phyloP scores from a whole-genome alignment of 2,329 filamentous ascomycete genomes.

The Zopfia rhizophila region DNA sequence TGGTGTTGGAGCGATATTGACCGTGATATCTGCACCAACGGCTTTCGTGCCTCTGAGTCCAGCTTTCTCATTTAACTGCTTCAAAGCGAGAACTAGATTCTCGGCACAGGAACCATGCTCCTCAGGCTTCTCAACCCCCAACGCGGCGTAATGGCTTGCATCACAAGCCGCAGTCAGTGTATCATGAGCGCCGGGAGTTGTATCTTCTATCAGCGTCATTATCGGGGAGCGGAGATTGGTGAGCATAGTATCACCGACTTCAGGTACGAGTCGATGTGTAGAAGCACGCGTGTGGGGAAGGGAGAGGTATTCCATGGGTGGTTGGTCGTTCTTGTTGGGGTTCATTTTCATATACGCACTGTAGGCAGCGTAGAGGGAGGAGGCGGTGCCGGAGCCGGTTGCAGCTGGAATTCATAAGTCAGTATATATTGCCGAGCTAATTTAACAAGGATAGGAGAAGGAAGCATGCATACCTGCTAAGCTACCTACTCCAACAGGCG shows the following conservation, averaged over 20 bases:
- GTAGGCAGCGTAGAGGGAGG: slow-evolving; percentile 60
- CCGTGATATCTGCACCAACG: slow-evolving; percentile 59
- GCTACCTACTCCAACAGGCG: slow-evolving; percentile 60
- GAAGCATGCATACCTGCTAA: slow-evolving; percentile 48
- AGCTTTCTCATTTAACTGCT: slow-evolving; percentile 59
- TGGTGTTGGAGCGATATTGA: slow-evolving; percentile 59
- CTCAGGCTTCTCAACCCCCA: slow-evolving; percentile 57
- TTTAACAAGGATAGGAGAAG: not conserved
- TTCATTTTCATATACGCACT: slow-evolving; percentile 55
- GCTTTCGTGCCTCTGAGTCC: slow-evolving; percentile 59
- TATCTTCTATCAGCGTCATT: slow-evolving; percentile 59
- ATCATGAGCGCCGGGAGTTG: slow-evolving; percentile 56
- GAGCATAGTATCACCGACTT: slow-evolving; percentile 55
- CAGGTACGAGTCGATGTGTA: slow-evolving; percentile 54
- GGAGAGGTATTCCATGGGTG: slow-evolving; percentile 60
- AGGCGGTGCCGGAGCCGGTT: slow-evolving; percentile 59
- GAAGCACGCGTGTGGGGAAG: slow-evolving; percentile 57
- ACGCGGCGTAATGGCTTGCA: slow-evolving; percentile 53
- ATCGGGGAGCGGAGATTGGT: slow-evolving; percentile 60
- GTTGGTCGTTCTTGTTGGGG: slow-evolving; percentile 42
- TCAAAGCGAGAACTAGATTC: slow-evolving; percentile 60
- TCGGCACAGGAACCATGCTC: slow-evolving; percentile 61
- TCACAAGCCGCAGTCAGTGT: slow-evolving; percentile 61
- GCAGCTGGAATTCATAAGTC: slow-evolving; percentile 42
- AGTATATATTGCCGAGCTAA: not conserved